phyloP scores from a whole-genome alignment of 768 basidiomycete species.

The Boletus edulis region DNA sequence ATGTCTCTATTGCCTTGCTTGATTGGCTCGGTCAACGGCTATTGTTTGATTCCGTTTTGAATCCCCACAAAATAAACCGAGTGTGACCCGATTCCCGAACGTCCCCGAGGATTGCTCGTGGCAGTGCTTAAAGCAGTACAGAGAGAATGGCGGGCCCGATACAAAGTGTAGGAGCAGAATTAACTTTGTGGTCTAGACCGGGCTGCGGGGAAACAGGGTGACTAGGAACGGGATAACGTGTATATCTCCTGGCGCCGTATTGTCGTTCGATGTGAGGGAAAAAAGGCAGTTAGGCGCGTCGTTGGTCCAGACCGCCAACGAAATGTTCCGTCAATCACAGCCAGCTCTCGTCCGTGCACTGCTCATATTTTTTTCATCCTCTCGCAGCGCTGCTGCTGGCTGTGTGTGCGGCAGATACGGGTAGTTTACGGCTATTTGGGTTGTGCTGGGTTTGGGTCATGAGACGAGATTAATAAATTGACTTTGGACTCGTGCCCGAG shows the following conservation, averaged over 20 bases:
- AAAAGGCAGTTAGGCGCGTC: constrained; percentile 9
- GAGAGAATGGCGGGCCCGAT: background rate
- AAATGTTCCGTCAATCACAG: constrained; percentile 27
- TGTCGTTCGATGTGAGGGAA: constrained; percentile 12
- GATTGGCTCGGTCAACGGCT: too few relatives aligned
- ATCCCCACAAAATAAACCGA: too few relatives aligned
- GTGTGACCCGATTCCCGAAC: too few relatives aligned
- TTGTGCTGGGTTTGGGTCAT: constrained; percentile 13
- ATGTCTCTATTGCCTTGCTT: too few relatives aligned
- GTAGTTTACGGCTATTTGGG: constrained; percentile 29
- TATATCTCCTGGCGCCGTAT: constrained; percentile 19
- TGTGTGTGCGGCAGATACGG: background rate
- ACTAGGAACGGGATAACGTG: constrained; percentile 18
- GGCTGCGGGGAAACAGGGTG: background rate
- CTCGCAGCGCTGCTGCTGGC: background rate
- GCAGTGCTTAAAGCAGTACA: too few relatives aligned
- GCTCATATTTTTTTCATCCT: background rate
- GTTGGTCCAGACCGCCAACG: constrained; percentile 25
- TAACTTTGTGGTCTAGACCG: constrained; percentile 15
- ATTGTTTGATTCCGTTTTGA: too few relatives aligned
- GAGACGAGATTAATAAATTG: constrained; percentile 25
- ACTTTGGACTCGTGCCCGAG: constrained; percentile 17
- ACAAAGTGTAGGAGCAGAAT: too few relatives aligned
- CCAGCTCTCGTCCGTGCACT: constrained; percentile 6
- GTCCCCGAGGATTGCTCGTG: too few relatives aligned